phyloP scores from a whole-genome alignment of 2,329 filamentous ascomycete species.

The Alternaria triticimaculans region DNA sequence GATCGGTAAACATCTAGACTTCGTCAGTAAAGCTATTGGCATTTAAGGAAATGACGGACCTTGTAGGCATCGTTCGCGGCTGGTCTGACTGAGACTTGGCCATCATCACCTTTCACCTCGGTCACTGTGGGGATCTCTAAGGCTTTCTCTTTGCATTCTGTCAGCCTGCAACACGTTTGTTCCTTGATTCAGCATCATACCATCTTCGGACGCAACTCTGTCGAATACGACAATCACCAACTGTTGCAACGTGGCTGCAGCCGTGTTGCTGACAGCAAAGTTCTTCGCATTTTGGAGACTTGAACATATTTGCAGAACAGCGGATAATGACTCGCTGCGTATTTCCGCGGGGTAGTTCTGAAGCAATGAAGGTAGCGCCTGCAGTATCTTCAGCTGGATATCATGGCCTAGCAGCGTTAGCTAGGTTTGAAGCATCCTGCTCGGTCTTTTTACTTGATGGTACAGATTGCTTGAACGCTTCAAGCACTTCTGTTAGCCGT shows the following conservation, averaged over 20 bases:
- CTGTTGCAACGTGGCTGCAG: conserved; percentile 94
- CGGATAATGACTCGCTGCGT: conserved; percentile 80
- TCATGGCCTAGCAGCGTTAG: conserved; percentile 67
- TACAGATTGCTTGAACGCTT: conserved; percentile 85
- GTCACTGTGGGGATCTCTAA: conserved; percentile 66
- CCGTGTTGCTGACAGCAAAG: conserved; percentile 91
- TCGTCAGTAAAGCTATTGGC: conserved; percentile 4
- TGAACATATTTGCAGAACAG: conserved; percentile 87
- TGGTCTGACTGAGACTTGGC: conserved; percentile 69
- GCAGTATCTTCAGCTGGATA: conserved; percentile 93
- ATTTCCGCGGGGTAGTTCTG: conserved; percentile 89
- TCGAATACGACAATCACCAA: conserved; percentile 92
- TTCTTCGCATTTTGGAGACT: conserved; percentile 91
- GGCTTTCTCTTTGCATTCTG: conserved; percentile 33
- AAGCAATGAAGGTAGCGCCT: conserved; percentile 85
- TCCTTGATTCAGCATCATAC: conserved; percentile 51
- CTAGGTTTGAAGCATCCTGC: not conserved
- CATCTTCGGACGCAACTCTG: conserved; percentile 83
- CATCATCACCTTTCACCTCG: conserved; percentile 71
- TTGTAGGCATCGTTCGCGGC: conserved; percentile 86
- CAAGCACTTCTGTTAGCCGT: conserved; percentile 83
- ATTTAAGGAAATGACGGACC: conserved; percentile 49
- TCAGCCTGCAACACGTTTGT: conserved; percentile 15
- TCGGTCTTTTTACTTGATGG: conserved; percentile 62
- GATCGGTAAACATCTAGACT: conserved; percentile 80